Conservation (phyloP, 192 early-diverging fungal genomes). For the Diversispora epigaea region DNA sequence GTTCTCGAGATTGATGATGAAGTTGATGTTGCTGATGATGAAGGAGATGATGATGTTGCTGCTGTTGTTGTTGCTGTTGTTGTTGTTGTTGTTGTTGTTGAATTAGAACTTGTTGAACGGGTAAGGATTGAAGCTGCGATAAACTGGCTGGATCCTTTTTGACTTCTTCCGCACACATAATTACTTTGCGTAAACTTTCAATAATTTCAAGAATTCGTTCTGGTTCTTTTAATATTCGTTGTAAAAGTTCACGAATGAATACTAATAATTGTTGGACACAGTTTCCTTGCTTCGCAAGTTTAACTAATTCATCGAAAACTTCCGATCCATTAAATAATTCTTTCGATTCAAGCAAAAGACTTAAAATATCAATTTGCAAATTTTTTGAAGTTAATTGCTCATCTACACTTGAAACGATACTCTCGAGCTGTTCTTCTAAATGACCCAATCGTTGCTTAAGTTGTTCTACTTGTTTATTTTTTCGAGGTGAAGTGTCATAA, state of each 20-base stretch:
- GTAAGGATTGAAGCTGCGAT: no score
- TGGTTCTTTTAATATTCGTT: neutral
- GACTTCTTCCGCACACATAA: no score
- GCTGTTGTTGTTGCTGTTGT: no score
- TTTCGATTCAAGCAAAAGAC: neutral
- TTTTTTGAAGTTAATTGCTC: neutral
- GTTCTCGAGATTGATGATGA: no score
- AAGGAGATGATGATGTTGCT: no score
- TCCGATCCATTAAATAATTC: neutral
- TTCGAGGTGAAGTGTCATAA: slow-evolving; percentile 13
- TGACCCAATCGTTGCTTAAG: neutral
- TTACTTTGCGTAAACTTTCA: neutral
- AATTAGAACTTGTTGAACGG: no score
- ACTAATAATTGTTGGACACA: neutral
- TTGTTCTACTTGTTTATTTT: slow-evolving; percentile 25
- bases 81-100: no score
- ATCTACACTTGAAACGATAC: neutral
- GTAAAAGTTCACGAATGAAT: neutral
- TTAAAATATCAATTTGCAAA: neutral
- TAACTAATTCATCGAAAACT: neutral
- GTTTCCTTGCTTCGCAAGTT: neutral
- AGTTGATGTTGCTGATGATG: no score
- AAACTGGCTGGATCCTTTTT: no score
- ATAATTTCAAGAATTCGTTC: neutral
- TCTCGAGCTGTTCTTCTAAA: neutral